A percentile compares a stretch with the other conserved stretches of the same genome.
phyloP scores from a whole-genome alignment of 805 yeast genomes.

The Spathaspora arborariae region DNA sequence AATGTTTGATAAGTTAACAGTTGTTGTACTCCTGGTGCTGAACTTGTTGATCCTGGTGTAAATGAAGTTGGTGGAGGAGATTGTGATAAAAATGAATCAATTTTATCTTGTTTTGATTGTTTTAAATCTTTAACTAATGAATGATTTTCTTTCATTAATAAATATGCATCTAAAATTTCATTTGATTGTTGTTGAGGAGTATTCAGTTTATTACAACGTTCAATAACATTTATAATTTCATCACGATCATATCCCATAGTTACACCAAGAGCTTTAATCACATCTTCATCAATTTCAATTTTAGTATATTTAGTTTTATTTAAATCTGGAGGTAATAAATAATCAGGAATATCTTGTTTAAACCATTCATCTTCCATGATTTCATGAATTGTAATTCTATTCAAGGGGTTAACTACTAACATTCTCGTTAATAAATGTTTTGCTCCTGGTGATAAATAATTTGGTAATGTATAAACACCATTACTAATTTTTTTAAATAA shows the following conservation, averaged over 20 bases:
- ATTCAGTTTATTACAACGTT: constrained; percentile 41
- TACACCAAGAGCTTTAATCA: constrained; percentile 66
- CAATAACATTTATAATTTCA: constrained; percentile 72
- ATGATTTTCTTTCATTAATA: constrained; percentile 76
- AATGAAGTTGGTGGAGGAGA: constrained; percentile 53
- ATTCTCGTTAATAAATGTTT: constrained; percentile 76
- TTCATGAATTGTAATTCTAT: constrained; percentile 88
- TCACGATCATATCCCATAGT: constrained; percentile 89
- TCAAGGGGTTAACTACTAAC: constrained; percentile 92
- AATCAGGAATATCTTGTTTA: constrained; percentile 72
- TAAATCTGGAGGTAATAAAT: constrained; percentile 60
- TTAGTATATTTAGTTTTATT: constrained; percentile 32
- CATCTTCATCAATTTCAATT: constrained; percentile 65
- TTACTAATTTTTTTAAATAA: constrained; percentile 87
- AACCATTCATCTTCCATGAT: constrained; percentile 96
- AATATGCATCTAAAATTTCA: constrained; percentile 84
- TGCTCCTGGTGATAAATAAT: constrained; percentile 81
- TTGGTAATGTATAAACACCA: constrained; percentile 90
- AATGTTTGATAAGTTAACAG: constrained; percentile 45
- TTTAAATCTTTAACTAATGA: constrained; percentile 65
- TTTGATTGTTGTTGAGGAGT: constrained; percentile 38
- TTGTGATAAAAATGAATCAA: constrained; percentile 56
- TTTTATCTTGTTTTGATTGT: constrained; percentile 44
- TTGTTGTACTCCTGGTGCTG: constrained; percentile 43
- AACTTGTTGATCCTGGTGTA: constrained; percentile 21